Evolutionary conservation across 2,329 filamentous ascomycete genomes (phyloP).

Genomic region (Aspergillus versicolor): DNA sequence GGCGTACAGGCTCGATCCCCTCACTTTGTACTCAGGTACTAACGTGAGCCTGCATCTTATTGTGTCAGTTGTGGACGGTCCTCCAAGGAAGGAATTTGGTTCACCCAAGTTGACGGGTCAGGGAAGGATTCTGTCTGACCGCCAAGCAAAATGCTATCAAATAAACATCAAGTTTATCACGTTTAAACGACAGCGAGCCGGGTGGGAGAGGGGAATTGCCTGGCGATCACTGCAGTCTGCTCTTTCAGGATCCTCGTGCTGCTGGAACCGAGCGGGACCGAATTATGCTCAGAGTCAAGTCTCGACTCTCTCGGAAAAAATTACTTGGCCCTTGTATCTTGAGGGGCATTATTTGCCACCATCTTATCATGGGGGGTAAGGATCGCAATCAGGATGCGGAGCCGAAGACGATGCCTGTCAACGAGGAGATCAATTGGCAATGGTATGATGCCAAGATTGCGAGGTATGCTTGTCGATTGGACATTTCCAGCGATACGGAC

Average conservation of each 20-base stretch:
- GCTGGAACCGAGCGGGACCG: not conserved
- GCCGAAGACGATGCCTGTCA: constrained; percentile 6
- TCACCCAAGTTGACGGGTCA: constrained; percentile 25
- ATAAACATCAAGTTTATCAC: not conserved
- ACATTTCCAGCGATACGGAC: constrained; percentile 20
- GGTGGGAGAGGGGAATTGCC: constrained; percentile 2
- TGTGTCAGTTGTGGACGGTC: constrained; percentile 1
- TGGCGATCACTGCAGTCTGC: constrained; percentile 1
- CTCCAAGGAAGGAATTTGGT: constrained; percentile 11
- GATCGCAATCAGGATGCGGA: constrained; percentile 12
- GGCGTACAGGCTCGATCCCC: too few relatives aligned
- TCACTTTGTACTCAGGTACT: too few relatives aligned
- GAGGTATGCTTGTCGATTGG: constrained; percentile 11
- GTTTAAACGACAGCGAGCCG: not conserved
- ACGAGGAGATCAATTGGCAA: constrained; percentile 12
- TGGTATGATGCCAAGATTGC: constrained; percentile 17
- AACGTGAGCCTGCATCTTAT: too few relatives aligned
- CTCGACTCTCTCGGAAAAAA: not conserved
- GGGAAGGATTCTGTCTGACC: constrained; percentile 5
- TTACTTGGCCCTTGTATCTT: not conserved
- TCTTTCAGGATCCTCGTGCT: not conserved
- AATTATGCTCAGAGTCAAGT: too few relatives aligned
- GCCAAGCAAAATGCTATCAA: not conserved
- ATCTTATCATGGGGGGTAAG: constrained; percentile 20
- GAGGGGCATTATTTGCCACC: constrained; percentile 15